Base-by-base conservation (phyloP, 1,139 yeast genomes). In the Taphrina deformans region DNA sequence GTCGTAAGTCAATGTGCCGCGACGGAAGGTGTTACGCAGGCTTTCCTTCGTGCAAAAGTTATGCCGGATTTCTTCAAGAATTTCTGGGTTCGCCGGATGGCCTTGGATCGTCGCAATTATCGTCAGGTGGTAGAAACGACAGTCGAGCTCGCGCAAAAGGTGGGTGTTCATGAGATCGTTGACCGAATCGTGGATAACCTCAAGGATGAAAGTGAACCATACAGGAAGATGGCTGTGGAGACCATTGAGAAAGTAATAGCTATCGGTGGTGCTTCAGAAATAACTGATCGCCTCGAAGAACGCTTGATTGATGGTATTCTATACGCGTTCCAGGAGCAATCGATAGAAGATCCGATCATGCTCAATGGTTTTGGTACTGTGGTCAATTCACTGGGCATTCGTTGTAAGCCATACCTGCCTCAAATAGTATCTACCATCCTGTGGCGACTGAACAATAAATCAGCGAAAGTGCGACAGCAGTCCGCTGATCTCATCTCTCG, bases 241-340 rank as follows among this genome's bases (percentile, higher is more conserved):
- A 82, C 96, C 0, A 78, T 87, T 0, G 80, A 83, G 65, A 80
- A 78, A 68, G 79, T 84, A 1, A 75, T 85, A 0, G 72, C 76
- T 1, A 70, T 77, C 3, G 71, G 79, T 3, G 85, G 88, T 0
- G 79, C 83, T 0, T 77, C 79, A 7, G 87, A 83, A 61, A 72
- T 86, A 29, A 78, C 82, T 33, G 85, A 80, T 55, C 77, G 87
- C 65, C 75, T 86, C 14, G 96, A 90, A 70, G 82, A 84, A 55
- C 77, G 85, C 53, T 77, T 93, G 50, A 80, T 93, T 10, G 98
- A 93, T 75, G 96, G 96, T 0, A 79, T 90, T 1, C 75, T 92
- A n/a, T 85, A 82, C 67, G 91, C 96, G 0, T 88, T 89, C 73
- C 96, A 90, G 74, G 90, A 89, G 67, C 97, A 91, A 71, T 79